These are phyloP conservation scores for Cyclostephanos tholiformis DNA, from an alignment of 108 stramenopile species.

Conservation along the genomic window DNA sequence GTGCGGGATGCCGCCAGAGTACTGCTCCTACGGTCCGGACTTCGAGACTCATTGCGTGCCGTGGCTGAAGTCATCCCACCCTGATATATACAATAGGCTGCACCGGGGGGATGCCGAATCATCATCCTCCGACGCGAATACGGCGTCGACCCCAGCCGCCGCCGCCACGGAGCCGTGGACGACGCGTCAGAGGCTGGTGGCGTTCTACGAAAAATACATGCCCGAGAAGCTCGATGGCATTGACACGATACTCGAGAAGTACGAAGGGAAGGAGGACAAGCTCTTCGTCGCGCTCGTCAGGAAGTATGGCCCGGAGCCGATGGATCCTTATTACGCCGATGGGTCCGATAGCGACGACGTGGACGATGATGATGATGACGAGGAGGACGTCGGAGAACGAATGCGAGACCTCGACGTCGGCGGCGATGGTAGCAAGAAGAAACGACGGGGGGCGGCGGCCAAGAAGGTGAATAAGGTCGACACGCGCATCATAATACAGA, in stretches of 20 bases:
- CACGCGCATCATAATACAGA: slow-evolving; percentile 83
- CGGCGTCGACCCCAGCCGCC: neutral
- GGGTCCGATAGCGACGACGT: slow-evolving; percentile 60
- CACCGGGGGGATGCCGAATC: slow-evolving; percentile 13
- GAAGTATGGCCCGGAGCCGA: slow-evolving; percentile 91
- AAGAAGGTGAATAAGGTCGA: slow-evolving; percentile 68
- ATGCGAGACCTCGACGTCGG: slow-evolving; percentile 49
- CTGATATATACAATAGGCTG: slow-evolving; percentile 54
- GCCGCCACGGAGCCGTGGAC: slow-evolving; percentile 78
- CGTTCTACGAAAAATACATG: slow-evolving; percentile 87
- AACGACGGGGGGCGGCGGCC: slow-evolving; percentile 79
- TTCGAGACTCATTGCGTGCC: slow-evolving; percentile 83
- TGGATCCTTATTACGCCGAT: slow-evolving; percentile 74
- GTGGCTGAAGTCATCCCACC: slow-evolving; percentile 74
- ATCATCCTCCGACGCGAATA: neutral
- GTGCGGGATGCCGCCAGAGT: slow-evolving; percentile 97
- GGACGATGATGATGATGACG: slow-evolving; percentile 56
- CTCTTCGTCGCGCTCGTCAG: slow-evolving; percentile 80
- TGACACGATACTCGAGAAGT: slow-evolving; percentile 77
- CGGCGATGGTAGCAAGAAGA: slow-evolving; percentile 58
- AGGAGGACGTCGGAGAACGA: slow-evolving; percentile 30
- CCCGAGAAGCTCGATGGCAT: slow-evolving; percentile 82
- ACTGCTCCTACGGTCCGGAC: slow-evolving; percentile 94
- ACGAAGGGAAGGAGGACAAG: slow-evolving; percentile 91
- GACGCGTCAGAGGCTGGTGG: slow-evolving; percentile 66